These are phyloP conservation scores for Elaeagnus macrophylla DNA, from an alignment of 306 rosid species.

Conservation along the genomic window DNA sequence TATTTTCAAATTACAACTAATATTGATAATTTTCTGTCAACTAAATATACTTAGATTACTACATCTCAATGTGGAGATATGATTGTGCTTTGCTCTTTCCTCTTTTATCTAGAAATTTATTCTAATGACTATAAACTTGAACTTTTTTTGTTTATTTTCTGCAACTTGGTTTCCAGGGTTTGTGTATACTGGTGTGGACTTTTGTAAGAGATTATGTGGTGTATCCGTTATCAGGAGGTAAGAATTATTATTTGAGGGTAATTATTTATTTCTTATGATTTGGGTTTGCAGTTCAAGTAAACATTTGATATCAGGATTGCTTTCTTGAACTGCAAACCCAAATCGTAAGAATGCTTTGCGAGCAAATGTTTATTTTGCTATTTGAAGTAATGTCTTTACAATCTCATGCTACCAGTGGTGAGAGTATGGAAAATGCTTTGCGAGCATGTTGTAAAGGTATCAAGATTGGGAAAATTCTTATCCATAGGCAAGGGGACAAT, in stretches of 20 bases:
- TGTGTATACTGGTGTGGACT: slow-evolving; percentile 92
- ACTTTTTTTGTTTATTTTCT: not conserved
- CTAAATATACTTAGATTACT: no score
- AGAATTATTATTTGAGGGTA: slow-evolving; percentile 1
- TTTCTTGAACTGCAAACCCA: no score
- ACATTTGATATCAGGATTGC: not conserved
- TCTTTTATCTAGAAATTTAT: no score
- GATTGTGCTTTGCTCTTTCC: no score
- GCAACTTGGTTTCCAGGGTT: slow-evolving; percentile 53
- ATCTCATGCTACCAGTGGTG: slow-evolving; percentile 52
- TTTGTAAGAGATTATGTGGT: slow-evolving; percentile 95
- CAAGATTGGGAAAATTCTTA: slow-evolving; percentile 98
- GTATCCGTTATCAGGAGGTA: slow-evolving; percentile 95
- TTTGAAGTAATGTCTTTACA: not conserved
- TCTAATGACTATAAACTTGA: no score
- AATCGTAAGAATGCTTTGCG: no score
- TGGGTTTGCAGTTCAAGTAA: slow-evolving; percentile 2
- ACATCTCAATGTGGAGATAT: no score
- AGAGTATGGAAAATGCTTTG: slow-evolving; percentile 99
- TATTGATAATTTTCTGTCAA: no score
- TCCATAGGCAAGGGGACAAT: slow-evolving; percentile 99
- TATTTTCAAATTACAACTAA: no score
- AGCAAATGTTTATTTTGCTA: no score
- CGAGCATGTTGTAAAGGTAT: slow-evolving; percentile 99
- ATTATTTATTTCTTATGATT: not conserved